These are phyloP conservation scores for Auriscalpium microsporum DNA, from an alignment of 768 basidiomycete species.

Conservation along the genomic window DNA sequence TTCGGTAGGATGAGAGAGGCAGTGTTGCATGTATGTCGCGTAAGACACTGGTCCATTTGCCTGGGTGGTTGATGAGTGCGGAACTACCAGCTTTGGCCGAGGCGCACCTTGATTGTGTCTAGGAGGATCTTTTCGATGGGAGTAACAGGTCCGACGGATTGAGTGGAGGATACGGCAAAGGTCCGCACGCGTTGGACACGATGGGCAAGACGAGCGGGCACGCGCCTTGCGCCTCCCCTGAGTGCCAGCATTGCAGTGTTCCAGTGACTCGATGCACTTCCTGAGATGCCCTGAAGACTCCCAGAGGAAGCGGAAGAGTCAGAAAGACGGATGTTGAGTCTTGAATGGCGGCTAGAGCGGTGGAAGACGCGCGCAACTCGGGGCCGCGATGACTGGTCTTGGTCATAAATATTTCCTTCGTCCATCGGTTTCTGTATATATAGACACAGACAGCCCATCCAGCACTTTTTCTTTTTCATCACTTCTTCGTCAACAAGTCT, in stretches of 20 bases:
- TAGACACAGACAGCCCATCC: too few relatives aligned
- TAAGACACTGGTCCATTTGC: constrained; percentile 84
- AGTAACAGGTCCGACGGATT: not conserved
- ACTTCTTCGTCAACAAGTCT: too few relatives aligned
- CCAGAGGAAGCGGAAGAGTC: too few relatives aligned
- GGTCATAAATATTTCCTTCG: too few relatives aligned
- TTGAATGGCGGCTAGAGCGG: too few relatives aligned
- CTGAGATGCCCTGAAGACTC: too few relatives aligned
- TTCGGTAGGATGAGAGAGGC: constrained; percentile 79
- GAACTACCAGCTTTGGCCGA: not conserved
- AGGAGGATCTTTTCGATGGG: constrained; percentile 56
- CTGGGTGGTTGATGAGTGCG: constrained; percentile 29
- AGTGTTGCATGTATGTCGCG: constrained; percentile 86
- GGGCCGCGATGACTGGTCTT: too few relatives aligned
- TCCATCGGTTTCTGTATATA: too few relatives aligned
- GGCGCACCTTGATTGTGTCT: constrained; percentile 62
- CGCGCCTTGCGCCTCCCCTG: not conserved
- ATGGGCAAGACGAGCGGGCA: not conserved
- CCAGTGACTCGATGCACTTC: not conserved
- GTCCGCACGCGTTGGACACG: not conserved
- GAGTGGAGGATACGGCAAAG: not conserved
- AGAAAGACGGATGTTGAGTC: too few relatives aligned
- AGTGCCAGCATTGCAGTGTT: not conserved
- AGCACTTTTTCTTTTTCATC: too few relatives aligned
- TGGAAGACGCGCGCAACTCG: too few relatives aligned